Conservation (phyloP, 768 basidiomycete genomes). For the Obba rivulosa region DNA sequence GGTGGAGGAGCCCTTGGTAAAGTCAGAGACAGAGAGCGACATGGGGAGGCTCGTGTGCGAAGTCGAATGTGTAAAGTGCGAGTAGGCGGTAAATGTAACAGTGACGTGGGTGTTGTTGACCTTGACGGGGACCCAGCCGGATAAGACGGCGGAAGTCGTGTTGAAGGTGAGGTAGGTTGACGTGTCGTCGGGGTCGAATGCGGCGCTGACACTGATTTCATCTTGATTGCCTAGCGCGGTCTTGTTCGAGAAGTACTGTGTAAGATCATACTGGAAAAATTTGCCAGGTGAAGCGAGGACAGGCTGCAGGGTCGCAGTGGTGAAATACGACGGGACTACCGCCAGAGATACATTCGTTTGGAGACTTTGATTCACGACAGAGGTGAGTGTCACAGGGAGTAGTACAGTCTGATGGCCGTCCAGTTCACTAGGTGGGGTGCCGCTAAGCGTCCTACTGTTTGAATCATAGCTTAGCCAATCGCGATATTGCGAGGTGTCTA, state of each 20-base stretch:
- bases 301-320: conserved; percentile 47
- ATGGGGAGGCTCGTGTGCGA: conserved; percentile 60
- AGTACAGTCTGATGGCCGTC: conserved; percentile 26
- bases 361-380: conserved; percentile 64
- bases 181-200: conserved; percentile 47
- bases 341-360: conserved; percentile 59
- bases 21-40: conserved; percentile 34
- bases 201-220: conserved; percentile 49
- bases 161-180: conserved; percentile 52
- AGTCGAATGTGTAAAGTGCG: conserved; percentile 58
- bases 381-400: conserved; percentile 58
- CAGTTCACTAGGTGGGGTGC: conserved; percentile 49
- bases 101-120: conserved; percentile 36
- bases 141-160: conserved; percentile 35
- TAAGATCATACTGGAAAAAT: conserved; percentile 47
- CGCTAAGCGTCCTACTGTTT: conserved; percentile 51
- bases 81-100: conserved; percentile 66
- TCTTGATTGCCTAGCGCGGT: conserved; percentile 26
- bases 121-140: conserved; percentile 51
- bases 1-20: conserved; percentile 30
- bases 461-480: conserved; percentile 61
- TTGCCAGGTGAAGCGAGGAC: conserved; percentile 48
- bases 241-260: conserved; percentile 49
- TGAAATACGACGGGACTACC: conserved; percentile 72
- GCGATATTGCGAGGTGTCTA: conserved; percentile 54